phyloP scores from a whole-genome alignment of 306 rosid species.

The Quercus suber region DNA sequence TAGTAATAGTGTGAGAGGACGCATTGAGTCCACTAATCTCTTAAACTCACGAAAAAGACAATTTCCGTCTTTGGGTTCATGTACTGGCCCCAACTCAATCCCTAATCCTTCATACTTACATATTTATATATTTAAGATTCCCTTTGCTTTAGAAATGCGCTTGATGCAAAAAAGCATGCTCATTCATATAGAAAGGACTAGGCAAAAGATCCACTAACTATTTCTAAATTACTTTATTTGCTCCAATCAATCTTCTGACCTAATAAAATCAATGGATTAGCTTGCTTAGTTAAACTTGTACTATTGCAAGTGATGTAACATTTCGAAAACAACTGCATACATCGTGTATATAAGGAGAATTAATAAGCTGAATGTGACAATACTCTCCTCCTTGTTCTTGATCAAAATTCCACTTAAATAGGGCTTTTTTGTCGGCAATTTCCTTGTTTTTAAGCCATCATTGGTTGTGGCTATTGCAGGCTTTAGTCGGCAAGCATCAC shows the following conservation, averaged over 20 bases:
- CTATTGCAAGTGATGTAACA: too few species aligned
- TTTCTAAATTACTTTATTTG: constrained; percentile 31
- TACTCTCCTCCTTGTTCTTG: too few species aligned
- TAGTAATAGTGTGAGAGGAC: constrained; percentile 22
- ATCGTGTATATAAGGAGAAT: too few species aligned
- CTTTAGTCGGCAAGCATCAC: too few species aligned
- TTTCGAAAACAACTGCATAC: too few species aligned
- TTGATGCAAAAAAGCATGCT: constrained; percentile 27
- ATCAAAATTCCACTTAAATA: too few species aligned
- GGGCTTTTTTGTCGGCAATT: too few species aligned
- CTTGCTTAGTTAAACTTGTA: too few species aligned
- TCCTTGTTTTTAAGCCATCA: too few species aligned
- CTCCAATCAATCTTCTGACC: neutral
- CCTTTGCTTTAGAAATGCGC: constrained; percentile 12
- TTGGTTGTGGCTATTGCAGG: too few species aligned
- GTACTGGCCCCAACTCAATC: constrained; percentile 25
- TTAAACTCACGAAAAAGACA: constrained; percentile 26
- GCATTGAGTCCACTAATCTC: constrained; percentile 23
- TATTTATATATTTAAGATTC: constrained; percentile 27
- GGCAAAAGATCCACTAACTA: constrained; percentile 38
- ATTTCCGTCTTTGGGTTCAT: constrained; percentile 38
- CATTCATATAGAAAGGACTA: neutral
- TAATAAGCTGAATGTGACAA: too few species aligned
- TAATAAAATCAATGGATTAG: neutral
- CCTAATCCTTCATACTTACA: constrained; percentile 8